Evolutionary conservation across 2,329 filamentous ascomycete species (phyloP), one percentile per base, ranked within the genome.

Genomic region (Apiospora aurea): DNA sequence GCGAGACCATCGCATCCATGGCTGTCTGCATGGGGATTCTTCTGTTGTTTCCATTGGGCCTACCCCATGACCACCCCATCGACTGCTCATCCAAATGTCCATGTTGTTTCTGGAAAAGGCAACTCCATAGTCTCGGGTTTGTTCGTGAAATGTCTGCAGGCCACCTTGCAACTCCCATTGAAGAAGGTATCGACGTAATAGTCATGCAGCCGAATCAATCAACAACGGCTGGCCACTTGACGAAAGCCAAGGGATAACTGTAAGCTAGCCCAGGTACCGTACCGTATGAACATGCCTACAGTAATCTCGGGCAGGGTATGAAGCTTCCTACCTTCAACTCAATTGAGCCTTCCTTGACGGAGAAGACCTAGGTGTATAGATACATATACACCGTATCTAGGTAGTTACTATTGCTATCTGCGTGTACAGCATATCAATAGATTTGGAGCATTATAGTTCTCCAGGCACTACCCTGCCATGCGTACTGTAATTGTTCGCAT

Each of bases 1-100:
- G 57, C 29, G 57, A 64, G 57, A 24, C 57, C 57, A 64, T 64
- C 57, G 34, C 57, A 64, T 64, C 57, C 57, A 64, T 64, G 26
- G 26, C 26, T 29, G 26, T 29, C 26, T 29, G 26, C 26, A 29
- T 29, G 57, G 57, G 34, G 57, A 64, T n/a, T 41, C 57, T 41
- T n/a, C 8, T 64, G 34, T 41, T 64, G 57, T 64, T 64, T 64
- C 57, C 57, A 64, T 64, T 64, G 57, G 57, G 34, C 18, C 10
- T 64, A 38, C 57, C 57, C 57, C 57, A 41, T 64, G 29, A 14
- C 18, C 57, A n/a, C 57, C 34, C 57, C 34, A 41, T 41, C 21
- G 34, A 2, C 34, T n/a, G 53, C 34, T 64, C 34, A n/a, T 64
- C 57, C 57, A 64, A n/a, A 41, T 64, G 7, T 38, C 34, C 34